Percentiles rank a stretch among this genome's conserved stretches.
These are phyloP conservation scores for Neobulgaria alba DNA, from an alignment of 2,329 filamentous ascomycete species.

Conservation along the genomic window DNA sequence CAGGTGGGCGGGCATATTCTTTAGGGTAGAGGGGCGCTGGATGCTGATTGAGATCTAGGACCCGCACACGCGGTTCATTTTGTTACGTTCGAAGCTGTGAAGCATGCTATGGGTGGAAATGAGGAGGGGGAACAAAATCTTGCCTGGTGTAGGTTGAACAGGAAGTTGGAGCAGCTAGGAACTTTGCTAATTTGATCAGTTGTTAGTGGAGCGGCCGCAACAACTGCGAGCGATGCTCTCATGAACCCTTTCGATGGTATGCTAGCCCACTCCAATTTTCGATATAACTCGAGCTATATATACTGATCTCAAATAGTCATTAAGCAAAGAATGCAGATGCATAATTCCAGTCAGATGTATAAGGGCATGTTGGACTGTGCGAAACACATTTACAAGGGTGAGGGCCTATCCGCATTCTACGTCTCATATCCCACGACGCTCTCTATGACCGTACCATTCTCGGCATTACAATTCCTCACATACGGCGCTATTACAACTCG, in stretches of 20 bases:
- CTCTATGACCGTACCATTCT: conserved; percentile 98
- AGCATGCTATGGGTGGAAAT: conserved; percentile 92
- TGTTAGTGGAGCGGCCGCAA: conserved; percentile 86
- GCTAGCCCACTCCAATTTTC: no score
- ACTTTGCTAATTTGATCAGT: conserved; percentile 47
- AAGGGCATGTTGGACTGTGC: conserved; percentile 82
- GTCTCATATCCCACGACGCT: conserved; percentile 96
- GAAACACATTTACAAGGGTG: conserved; percentile 73
- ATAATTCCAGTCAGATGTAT: conserved; percentile 82
- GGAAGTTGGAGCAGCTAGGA: no score
- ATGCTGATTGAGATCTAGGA: conserved; percentile 44
- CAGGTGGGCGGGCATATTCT: conserved; percentile 54
- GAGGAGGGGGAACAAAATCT: conserved; percentile 79
- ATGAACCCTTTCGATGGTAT: conserved; percentile 99
- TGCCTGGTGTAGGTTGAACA: conserved; percentile 75
- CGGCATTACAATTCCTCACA: conserved; percentile 90
- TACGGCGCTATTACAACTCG: conserved; percentile 94
- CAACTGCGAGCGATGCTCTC: conserved; percentile 92
- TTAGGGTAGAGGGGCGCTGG: conserved; percentile 3
- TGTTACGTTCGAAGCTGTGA: conserved; percentile 94
- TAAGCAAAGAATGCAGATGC: conserved; percentile 98
- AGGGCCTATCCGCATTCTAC: conserved; percentile 90
- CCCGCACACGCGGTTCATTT: conserved; percentile 98
- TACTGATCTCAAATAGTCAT: conserved; percentile 56
- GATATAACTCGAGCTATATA: neutral